phyloP scores from a whole-genome alignment of 2,329 filamentous ascomycete species.

The Epichloe gansuensis region DNA sequence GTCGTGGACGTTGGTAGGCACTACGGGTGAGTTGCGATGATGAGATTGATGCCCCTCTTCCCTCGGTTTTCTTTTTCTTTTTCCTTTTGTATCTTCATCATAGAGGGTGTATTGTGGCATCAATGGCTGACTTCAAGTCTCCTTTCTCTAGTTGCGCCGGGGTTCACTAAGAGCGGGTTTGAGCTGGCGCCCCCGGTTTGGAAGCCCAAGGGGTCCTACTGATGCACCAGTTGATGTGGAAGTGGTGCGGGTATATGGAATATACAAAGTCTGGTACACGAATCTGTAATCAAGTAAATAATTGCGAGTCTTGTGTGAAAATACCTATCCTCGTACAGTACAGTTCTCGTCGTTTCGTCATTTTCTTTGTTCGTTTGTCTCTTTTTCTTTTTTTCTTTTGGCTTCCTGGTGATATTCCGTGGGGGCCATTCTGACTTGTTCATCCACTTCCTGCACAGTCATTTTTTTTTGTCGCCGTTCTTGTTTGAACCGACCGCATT shows the following conservation, averaged over 20 bases:
- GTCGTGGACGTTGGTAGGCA: slow-evolving; percentile 35
- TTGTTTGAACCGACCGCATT: neutral
- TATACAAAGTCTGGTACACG: no score
- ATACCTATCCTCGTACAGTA: no score
- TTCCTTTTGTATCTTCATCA: neutral
- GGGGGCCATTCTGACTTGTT: no score
- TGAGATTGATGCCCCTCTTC: neutral
- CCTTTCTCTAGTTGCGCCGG: neutral
- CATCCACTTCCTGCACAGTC: neutral
- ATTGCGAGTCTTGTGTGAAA: no score
- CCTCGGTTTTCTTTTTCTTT: neutral
- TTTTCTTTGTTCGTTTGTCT: no score
- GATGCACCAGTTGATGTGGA: neutral
- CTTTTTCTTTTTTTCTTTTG: no score
- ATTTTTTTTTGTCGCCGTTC: neutral
- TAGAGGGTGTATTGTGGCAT: no score
- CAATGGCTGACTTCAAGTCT: neutral
- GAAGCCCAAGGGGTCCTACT: neutral
- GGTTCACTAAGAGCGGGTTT: neutral
- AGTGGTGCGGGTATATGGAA: neutral
- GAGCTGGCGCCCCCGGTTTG: neutral
- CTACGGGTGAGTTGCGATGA: slow-evolving; percentile 7
- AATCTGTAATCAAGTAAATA: no score
- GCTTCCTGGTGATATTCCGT: no score
- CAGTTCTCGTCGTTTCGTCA: no score